These are phyloP conservation scores for Chamaecyparis obtusa DNA, from an alignment of 75 land plant species.

Conservation along the genomic window DNA sequence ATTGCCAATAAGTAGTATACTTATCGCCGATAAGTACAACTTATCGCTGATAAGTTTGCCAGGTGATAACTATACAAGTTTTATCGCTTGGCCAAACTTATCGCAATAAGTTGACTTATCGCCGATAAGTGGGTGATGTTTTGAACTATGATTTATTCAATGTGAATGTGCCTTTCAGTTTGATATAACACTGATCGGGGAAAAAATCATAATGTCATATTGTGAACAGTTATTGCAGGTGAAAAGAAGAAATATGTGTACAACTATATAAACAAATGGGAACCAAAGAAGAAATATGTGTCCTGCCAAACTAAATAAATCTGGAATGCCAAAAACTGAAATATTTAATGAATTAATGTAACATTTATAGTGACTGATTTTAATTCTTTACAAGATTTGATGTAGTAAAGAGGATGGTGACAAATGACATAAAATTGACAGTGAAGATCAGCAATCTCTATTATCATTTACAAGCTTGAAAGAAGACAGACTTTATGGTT, in stretches of 20 bases:
- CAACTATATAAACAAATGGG: neutral
- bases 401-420: neutral
- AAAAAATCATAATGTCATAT: neutral
- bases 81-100: no score
- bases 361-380: neutral
- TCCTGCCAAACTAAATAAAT: neutral
- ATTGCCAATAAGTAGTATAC: no score
- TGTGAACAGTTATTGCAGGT: neutral
- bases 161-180: neutral
- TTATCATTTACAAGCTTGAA: neutral
- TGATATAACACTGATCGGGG: neutral
- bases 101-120: no score
- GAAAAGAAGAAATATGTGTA: neutral
- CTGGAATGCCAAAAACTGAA: neutral
- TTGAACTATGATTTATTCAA: no score
- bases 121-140: no score
- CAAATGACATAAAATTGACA: neutral
- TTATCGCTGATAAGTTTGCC: no score
- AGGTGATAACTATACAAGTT: no score
- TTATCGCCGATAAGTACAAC: no score
- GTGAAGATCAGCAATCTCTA: neutral
- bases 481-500: neutral
- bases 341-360: neutral
- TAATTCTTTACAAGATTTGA: neutral
- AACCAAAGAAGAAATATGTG: neutral